A percentile compares a stretch with the other conserved stretches of the same genome.
phyloP scores from a whole-genome alignment of 441 rosid species.

The Populus hybrid region DNA sequence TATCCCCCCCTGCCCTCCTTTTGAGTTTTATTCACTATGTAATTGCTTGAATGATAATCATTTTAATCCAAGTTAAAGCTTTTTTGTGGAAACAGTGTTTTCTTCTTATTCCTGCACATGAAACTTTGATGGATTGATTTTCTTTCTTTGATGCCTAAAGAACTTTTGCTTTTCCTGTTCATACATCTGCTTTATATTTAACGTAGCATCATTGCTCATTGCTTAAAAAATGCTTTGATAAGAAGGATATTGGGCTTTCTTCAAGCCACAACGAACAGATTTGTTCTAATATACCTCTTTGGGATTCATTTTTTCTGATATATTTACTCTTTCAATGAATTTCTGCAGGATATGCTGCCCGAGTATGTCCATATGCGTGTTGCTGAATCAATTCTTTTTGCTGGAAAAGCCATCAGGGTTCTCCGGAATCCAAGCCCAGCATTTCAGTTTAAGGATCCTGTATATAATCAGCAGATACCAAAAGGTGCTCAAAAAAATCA shows the following conservation, averaged over 20 bases:
- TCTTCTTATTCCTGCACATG: background rate
- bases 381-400: constrained; percentile 90
- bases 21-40: background rate
- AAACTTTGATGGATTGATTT: background rate
- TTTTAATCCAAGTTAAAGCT: background rate
- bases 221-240: background rate
- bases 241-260: background rate
- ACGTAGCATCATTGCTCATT: background rate
- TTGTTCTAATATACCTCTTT: background rate
- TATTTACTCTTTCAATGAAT: constrained; percentile 22
- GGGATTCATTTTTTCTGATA: constrained; percentile 10
- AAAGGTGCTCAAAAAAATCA: constrained; percentile 53
- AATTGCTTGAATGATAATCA: background rate
- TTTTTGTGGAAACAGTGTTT: background rate
- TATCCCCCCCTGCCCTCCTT: background rate
- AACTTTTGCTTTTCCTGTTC: background rate
- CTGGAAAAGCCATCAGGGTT: constrained; percentile 96
- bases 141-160: background rate
- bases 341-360: constrained; percentile 93
- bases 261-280: background rate
- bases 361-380: constrained; percentile 85
- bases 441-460: constrained; percentile 59
- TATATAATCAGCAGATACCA: constrained; percentile 45
- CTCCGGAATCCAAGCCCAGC: constrained; percentile 85
- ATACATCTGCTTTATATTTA: background rate